Percentiles rank a stretch among this genome's conserved stretches.
phyloP scores from a whole-genome alignment of 2,329 filamentous ascomycete species.

The Xylaria digitata region DNA sequence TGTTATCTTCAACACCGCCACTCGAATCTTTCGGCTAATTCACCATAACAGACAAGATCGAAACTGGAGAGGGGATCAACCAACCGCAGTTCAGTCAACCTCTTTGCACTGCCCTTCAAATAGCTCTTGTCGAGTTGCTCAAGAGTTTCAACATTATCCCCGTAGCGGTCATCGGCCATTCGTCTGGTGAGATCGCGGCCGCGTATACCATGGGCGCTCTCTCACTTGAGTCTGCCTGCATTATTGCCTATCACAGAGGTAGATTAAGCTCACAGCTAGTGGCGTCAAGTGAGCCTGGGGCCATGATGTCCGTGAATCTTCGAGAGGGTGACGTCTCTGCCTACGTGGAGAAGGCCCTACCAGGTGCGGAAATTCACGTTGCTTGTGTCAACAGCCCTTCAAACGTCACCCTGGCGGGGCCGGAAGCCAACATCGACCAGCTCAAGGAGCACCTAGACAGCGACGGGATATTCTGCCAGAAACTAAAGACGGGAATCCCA shows the following conservation, averaged over 20 bases:
- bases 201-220: constrained; percentile 13
- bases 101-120: constrained; percentile 18
- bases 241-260: constrained; percentile 19
- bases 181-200: constrained; percentile 28
- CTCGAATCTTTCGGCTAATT: too few relatives aligned
- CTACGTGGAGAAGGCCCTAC: neutral
- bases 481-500: neutral
- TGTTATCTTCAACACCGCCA: neutral
- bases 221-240: constrained; percentile 15
- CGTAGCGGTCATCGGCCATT: constrained; percentile 17
- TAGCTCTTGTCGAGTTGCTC: constrained; percentile 11
- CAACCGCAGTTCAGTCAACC: constrained; percentile 14
- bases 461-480: neutral
- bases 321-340: neutral
- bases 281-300: neutral
- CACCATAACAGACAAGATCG: too few relatives aligned
- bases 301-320: constrained; percentile 13
- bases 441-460: neutral
- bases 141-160: constrained; percentile 11
- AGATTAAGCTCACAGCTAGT: neutral
- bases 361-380: neutral
- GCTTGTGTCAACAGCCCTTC: constrained; percentile 20
- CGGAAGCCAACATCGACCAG: neutral
- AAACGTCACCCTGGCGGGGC: neutral
- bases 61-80: neutral